These are phyloP conservation scores for Suillus variegatus DNA, from an alignment of 768 basidiomycete genomes.

Conservation along the genomic window DNA sequence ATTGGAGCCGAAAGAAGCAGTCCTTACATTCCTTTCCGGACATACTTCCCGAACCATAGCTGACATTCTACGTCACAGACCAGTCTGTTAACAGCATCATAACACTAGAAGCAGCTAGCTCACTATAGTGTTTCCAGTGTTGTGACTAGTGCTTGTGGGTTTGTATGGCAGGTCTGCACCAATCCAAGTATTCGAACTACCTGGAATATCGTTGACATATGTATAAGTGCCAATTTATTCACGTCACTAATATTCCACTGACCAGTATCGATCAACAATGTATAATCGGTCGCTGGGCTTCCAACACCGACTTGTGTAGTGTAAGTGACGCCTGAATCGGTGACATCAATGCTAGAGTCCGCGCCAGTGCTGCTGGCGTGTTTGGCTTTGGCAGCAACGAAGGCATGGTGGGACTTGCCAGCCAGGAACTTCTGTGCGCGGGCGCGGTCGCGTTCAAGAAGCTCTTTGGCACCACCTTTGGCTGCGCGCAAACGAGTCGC, in stretches of 20 bases:
- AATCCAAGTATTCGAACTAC: constrained; percentile 54
- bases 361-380: constrained; percentile 17
- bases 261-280: constrained; percentile 57
- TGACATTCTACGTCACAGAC: constrained; percentile 39
- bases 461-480: constrained; percentile 40
- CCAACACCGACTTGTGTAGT: constrained; percentile 51
- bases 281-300: constrained; percentile 45
- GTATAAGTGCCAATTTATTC: neutral
- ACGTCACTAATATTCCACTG: constrained; percentile 11
- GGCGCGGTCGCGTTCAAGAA: constrained; percentile 49
- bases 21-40: constrained; percentile 50
- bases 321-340: constrained; percentile 58
- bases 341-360: constrained; percentile 46
- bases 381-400: constrained; percentile 23
- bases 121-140: constrained; percentile 35
- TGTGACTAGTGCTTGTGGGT: constrained; percentile 43
- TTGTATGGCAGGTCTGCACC: constrained; percentile 48
- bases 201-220: constrained; percentile 19
- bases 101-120: constrained; percentile 31
- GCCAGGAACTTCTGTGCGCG: constrained; percentile 57
- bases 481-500: constrained; percentile 15
- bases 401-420: constrained; percentile 57
- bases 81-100: neutral
- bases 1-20: neutral
- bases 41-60: constrained; percentile 57